Base-by-base conservation (phyloP, 345 rosid species). In the Dimocarpus longan region DNA sequence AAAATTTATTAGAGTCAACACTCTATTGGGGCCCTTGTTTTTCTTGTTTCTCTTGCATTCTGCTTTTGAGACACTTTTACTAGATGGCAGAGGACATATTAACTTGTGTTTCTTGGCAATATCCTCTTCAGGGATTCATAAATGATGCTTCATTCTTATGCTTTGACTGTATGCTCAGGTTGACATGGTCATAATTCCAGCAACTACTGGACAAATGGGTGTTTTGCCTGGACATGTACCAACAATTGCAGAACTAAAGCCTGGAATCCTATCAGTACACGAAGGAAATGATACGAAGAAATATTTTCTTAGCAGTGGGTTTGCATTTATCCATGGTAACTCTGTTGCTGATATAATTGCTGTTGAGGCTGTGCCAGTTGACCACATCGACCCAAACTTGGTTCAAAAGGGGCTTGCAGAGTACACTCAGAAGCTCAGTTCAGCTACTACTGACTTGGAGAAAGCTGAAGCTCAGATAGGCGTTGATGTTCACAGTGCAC, bases 381-480 rank as follows among this genome's bases (percentile, higher is more conserved):
- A 92, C 42, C 86, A 32, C 18, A 90, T 95, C 16, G 98, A 92
- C 71, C 80, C 93, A 1, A 81, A 79, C 87, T 83, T 87, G 77
- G 99, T 95, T 66, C 96, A 92, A 85, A 91, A 91, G 88, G 96
- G 96, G 50, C 89, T 92, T n/a, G 86, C 93, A 66, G 93, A 95
- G 43, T 95, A 90, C 89, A 84, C 85, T 24, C 94, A 89, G 87
- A 90, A 89, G 82, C 90, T 90, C 56, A 85, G 84, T 62, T 89
- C 98, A 21, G 98, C 99, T 10, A 70, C 93, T 18, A 91, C 96
- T 0, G 95, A 90, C 66, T 81, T 88, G 80, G 95, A 90, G 86
- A 95, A 89, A 87, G 95, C 97, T 19, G 97, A 93, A 66, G 98
- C 99, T 22, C 99, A 93, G 86, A 89, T 91, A 68, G 97, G 97